Evolutionary conservation across 345 rosid species (phyloP).

Genomic region (Eutrema japonicum): DNA sequence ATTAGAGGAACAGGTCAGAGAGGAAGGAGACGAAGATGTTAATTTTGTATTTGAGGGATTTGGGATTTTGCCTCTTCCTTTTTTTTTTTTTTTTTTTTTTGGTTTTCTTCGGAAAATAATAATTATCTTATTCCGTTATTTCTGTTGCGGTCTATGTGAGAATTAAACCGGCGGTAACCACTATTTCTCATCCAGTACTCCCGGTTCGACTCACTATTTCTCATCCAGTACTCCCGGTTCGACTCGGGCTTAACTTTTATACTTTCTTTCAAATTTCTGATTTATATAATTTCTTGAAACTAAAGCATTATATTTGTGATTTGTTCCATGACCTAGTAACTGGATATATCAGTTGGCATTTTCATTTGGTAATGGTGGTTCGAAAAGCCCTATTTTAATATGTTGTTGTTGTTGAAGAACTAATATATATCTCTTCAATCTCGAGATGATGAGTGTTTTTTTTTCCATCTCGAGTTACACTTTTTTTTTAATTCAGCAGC

Average conservation of each 20-base stretch:
- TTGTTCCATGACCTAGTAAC: background rate
- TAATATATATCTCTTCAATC: too few relatives aligned
- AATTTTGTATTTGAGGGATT: conserved; percentile 2
- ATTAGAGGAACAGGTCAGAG: conserved; percentile 44
- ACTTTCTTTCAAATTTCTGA: background rate
- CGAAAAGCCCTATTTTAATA: too few relatives aligned
- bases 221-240: too few relatives aligned
- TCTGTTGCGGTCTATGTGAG: conserved; percentile 31
- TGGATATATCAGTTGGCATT: background rate
- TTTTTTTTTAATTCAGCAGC: background rate
- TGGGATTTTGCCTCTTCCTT: background rate
- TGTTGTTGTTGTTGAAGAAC: background rate
- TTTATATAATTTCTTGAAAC: background rate
- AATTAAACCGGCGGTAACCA: conserved; percentile 2
- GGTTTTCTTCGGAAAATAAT: background rate
- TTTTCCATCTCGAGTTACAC: too few relatives aligned
- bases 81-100: background rate
- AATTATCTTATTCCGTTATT: conserved; percentile 38
- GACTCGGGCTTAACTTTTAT: background rate
- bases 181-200: background rate
- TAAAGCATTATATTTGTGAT: background rate
- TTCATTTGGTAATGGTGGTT: background rate
- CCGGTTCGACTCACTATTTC: too few relatives aligned
- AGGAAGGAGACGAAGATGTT: conserved; percentile 9
- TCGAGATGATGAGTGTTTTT: too few relatives aligned